A percentile compares a stretch with the other conserved stretches of the same genome.
phyloP scores from a whole-genome alignment of 495 filamentous ascomycete genomes.

The Glutinoglossum americanum region DNA sequence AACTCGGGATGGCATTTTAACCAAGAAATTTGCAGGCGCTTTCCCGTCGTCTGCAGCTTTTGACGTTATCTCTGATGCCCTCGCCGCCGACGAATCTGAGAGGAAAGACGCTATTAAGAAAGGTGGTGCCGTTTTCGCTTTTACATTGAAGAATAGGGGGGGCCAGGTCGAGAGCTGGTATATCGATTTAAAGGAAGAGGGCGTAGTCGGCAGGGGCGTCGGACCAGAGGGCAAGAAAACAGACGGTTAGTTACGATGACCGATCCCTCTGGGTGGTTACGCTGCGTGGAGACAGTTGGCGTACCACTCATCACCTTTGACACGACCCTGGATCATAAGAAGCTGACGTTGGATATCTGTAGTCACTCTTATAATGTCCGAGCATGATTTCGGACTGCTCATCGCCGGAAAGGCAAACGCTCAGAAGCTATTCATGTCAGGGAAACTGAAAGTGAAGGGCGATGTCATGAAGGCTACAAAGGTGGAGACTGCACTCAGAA shows the following conservation, averaged over 20 bases:
- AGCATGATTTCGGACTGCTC: conserved; percentile 66
- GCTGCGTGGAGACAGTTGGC: neutral
- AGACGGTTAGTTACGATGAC: conserved; percentile 36
- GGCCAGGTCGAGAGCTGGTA: conserved; percentile 71
- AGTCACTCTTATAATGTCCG: conserved; percentile 73
- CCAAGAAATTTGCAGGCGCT: conserved; percentile 30
- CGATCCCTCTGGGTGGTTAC: neutral
- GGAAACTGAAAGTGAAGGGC: conserved; percentile 94
- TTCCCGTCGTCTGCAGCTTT: conserved; percentile 87
- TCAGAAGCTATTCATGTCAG: conserved; percentile 86
- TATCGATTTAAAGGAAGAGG: conserved; percentile 86
- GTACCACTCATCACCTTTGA: neutral
- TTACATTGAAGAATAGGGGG: conserved; percentile 70
- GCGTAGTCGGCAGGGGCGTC: conserved; percentile 54
- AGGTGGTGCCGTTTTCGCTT: conserved; percentile 72
- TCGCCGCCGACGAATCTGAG: conserved; percentile 45
- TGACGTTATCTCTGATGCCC: conserved; percentile 61
- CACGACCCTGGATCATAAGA: neutral
- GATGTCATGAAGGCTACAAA: conserved; percentile 98
- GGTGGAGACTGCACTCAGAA: conserved; percentile 84
- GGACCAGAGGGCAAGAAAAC: conserved; percentile 50
- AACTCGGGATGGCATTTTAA: neutral
- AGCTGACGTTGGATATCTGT: neutral
- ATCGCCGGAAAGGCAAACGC: conserved; percentile 80
- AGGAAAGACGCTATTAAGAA: conserved; percentile 74